phyloP scores from a whole-genome alignment of 192 early-diverging fungal species.

The Entomortierella beljakovae region DNA sequence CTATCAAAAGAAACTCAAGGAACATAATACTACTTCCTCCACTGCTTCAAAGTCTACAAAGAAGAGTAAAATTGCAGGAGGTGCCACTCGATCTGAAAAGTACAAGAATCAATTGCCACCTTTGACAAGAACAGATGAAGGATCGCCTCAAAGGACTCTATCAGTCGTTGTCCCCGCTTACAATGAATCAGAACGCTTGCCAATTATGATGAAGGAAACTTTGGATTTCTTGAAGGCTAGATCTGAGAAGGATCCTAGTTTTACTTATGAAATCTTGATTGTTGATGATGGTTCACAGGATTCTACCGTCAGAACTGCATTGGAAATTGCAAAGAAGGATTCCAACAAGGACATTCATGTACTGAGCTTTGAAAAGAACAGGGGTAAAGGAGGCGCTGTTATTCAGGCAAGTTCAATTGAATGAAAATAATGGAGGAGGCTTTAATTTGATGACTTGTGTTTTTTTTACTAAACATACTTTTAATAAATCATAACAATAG shows the following conservation, averaged over 20 bases:
- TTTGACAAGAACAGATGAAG: slow-evolving; percentile 60
- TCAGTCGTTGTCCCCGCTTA: slow-evolving; percentile 92
- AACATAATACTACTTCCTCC: not conserved
- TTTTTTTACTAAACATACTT: no score
- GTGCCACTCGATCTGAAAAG: slow-evolving; percentile 62
- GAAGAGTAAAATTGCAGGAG: slow-evolving; percentile 55
- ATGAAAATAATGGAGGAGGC: not conserved
- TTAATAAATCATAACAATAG: slow-evolving; percentile 55
- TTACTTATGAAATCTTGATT: slow-evolving; percentile 88
- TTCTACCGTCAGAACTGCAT: slow-evolving; percentile 74
- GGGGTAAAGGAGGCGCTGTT: slow-evolving; percentile 95
- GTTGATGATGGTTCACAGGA: slow-evolving; percentile 95
- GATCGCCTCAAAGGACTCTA: slow-evolving; percentile 63
- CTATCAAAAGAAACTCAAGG: slow-evolving; percentile 15
- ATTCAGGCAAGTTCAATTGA: slow-evolving; percentile 70
- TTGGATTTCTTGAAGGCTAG: slow-evolving; percentile 70
- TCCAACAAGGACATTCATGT: slow-evolving; percentile 72
- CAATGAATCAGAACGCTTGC: slow-evolving; percentile 88
- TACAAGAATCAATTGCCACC: slow-evolving; percentile 58
- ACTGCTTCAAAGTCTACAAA: slow-evolving; percentile 2
- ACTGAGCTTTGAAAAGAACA: slow-evolving; percentile 82
- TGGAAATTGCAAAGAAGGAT: slow-evolving; percentile 72
- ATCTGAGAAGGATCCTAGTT: slow-evolving; percentile 47
- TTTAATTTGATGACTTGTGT: not conserved
- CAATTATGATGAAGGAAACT: slow-evolving; percentile 87